Evolutionary conservation across 2,329 filamentous ascomycete species (phyloP).

Genomic region (Akanthomyces muscarius): DNA sequence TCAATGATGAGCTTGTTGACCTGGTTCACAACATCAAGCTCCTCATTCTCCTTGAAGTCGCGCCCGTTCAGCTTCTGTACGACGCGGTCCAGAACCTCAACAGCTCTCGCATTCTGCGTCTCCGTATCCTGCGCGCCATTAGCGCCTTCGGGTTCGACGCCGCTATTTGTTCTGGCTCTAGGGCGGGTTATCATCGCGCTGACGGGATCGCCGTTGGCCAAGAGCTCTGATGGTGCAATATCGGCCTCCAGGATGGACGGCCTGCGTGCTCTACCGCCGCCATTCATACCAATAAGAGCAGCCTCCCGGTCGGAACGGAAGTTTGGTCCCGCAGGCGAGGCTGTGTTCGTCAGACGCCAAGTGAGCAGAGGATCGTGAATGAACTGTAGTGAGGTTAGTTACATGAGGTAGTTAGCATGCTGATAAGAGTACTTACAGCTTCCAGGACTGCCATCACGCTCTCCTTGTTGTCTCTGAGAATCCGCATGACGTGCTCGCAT

Average conservation of each 20-base stretch:
- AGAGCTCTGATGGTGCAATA: slow-evolving; percentile 55
- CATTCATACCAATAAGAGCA: slow-evolving; percentile 42
- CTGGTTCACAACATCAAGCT: slow-evolving; percentile 80
- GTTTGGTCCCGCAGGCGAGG: slow-evolving; percentile 62
- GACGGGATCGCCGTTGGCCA: slow-evolving; percentile 43
- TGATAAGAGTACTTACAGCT: slow-evolving; percentile 64
- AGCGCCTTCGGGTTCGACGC: slow-evolving; percentile 35
- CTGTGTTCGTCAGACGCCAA: slow-evolving; percentile 75
- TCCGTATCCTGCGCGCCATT: slow-evolving; percentile 52
- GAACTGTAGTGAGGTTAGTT: slow-evolving; percentile 55
- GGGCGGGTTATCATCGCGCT: slow-evolving; percentile 46
- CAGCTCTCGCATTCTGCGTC: slow-evolving; percentile 85
- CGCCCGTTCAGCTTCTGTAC: slow-evolving; percentile 92
- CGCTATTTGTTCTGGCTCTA: slow-evolving; percentile 59
- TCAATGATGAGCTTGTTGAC: slow-evolving; percentile 93
- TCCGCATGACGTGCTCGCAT: slow-evolving; percentile 97
- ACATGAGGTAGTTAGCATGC: not conserved
- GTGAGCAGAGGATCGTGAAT: slow-evolving; percentile 99
- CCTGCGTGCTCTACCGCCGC: slow-evolving; percentile 54
- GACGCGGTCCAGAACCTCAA: slow-evolving; percentile 88
- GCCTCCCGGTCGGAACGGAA: slow-evolving; percentile 60
- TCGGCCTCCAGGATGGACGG: slow-evolving; percentile 66
- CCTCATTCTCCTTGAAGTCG: slow-evolving; percentile 83
- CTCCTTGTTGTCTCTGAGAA: slow-evolving; percentile 94
- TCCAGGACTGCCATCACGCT: slow-evolving; percentile 97